These are phyloP conservation scores for Plenodomus lindquistii DNA, from an alignment of 2,329 filamentous ascomycete genomes.

Conservation along the genomic window DNA sequence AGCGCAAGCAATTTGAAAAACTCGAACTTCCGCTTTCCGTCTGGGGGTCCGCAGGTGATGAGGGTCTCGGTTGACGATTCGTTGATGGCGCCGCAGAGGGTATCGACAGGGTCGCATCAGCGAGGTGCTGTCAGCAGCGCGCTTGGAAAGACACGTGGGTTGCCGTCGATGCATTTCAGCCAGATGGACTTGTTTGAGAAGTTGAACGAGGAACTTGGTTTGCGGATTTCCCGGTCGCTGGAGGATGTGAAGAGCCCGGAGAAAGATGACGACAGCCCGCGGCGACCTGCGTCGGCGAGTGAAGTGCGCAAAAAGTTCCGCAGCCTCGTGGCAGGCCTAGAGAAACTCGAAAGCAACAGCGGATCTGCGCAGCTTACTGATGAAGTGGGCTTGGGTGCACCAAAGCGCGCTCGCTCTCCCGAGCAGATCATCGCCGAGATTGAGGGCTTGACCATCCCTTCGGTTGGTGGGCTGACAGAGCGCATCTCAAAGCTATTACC, in stretches of 20 bases:
- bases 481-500: conserved; percentile 52
- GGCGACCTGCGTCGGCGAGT: conserved; percentile 41
- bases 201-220: conserved; percentile 50
- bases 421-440: conserved; percentile 48
- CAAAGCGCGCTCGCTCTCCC: conserved; percentile 44
- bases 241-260: conserved; percentile 32
- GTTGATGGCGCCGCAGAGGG: conserved; percentile 18
- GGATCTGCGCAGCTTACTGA: conserved; percentile 12
- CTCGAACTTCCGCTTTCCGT: conserved; percentile 31
- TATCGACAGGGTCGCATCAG: conserved; percentile 25
- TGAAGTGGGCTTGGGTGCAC: conserved; percentile 14
- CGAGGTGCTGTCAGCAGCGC: conserved; percentile 24
- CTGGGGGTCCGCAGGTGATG: conserved; percentile 18
- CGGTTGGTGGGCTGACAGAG: conserved; percentile 50
- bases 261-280: conserved; percentile 35
- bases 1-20: conserved; percentile 40
- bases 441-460: conserved; percentile 52
- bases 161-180: conserved; percentile 56
- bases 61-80: conserved; percentile 28
- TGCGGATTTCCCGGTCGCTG: conserved; percentile 44
- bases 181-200: conserved; percentile 51
- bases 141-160: conserved; percentile 37
- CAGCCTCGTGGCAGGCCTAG: conserved; percentile 51
- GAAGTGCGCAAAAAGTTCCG: conserved; percentile 50
- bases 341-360: conserved; percentile 34